A percentile compares a stretch with the other conserved stretches of the same genome.
Conservation (phyloP, 139 green algal genomes). For the Mesotaenium endlicherianum region DNA sequence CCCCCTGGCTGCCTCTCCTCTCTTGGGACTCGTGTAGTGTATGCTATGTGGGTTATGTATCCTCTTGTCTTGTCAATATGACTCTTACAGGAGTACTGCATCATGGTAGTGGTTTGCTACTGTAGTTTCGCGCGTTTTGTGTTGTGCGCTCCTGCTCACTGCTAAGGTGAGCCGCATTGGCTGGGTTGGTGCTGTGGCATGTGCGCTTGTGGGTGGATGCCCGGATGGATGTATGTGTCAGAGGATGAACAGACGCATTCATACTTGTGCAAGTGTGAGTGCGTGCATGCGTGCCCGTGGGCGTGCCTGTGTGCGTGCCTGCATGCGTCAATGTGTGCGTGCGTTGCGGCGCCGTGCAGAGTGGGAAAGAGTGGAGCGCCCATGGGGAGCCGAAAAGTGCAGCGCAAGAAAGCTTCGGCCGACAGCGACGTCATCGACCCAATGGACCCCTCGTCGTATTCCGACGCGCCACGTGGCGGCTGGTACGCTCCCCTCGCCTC, state of each 20-base stretch:
- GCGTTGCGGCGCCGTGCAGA: not conserved
- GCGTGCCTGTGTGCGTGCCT: not conserved
- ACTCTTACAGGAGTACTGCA: not conserved
- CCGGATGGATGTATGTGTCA: not conserved
- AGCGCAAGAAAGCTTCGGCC: not conserved
- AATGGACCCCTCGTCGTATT: slow-evolving; percentile 52
- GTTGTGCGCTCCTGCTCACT: too few species aligned
- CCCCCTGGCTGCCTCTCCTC: too few species aligned
- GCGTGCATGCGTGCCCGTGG: not conserved
- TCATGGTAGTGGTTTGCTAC: not conserved
- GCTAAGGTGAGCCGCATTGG: not conserved
- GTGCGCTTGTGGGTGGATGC: not conserved
- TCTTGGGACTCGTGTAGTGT: not conserved
- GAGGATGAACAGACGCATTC: not conserved
- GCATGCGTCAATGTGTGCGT: not conserved
- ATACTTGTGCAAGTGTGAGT: not conserved
- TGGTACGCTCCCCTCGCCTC: slow-evolving; percentile 33
- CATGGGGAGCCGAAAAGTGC: not conserved
- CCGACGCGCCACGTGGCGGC: slow-evolving; percentile 45
- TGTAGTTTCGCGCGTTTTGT: too few species aligned
- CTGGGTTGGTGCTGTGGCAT: not conserved
- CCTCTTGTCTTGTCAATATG: not conserved
- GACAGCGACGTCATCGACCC: slow-evolving; percentile 40
- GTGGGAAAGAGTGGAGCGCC: too few species aligned
- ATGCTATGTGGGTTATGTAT: not conserved